These are phyloP conservation scores for Penicillium verrucosum DNA, from an alignment of 2,329 filamentous ascomycete species.

Conservation along the genomic window DNA sequence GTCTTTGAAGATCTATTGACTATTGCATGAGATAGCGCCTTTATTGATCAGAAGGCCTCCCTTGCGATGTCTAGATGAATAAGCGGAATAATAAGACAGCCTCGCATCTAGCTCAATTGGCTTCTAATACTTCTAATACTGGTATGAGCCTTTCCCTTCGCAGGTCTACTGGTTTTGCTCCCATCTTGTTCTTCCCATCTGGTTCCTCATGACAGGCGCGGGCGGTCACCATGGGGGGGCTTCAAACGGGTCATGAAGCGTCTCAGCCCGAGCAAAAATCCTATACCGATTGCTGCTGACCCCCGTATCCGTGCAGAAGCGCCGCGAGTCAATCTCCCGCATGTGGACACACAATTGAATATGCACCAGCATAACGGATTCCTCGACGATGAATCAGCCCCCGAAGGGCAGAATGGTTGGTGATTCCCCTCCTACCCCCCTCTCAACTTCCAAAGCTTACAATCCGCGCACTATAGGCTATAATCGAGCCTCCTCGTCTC, in stretches of 20 bases:
- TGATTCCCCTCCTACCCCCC: not conserved
- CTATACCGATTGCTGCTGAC: constrained; percentile 25
- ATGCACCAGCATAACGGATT: constrained; percentile 44
- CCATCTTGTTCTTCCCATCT: not conserved
- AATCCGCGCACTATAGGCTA: constrained; percentile 6
- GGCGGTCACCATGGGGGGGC: constrained; percentile 26
- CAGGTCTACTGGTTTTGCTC: constrained; percentile 4
- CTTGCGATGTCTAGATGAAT: constrained; percentile 12
- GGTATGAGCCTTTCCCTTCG: constrained; percentile 2
- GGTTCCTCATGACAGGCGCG: constrained; percentile 8
- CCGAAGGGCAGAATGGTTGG: constrained; percentile 27
- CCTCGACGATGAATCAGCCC: constrained; percentile 30
- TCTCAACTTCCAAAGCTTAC: not conserved
- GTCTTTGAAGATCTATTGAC: not conserved
- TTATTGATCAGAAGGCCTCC: constrained; percentile 2
- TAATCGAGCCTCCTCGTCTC: constrained; percentile 12
- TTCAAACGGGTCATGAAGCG: constrained; percentile 29
- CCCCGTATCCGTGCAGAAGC: constrained; percentile 25
- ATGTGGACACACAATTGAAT: constrained; percentile 43
- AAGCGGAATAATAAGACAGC: constrained; percentile 5
- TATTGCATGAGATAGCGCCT: constrained; percentile 1
- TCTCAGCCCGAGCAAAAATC: constrained; percentile 12
- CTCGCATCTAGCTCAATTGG: not conserved
- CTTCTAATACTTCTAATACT: constrained; percentile 7
- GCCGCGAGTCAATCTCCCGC: constrained; percentile 38